Evolutionary conservation across 352 stramenopile species (phyloP).

Genomic region (Phytophthora fragariaefolia): DNA sequence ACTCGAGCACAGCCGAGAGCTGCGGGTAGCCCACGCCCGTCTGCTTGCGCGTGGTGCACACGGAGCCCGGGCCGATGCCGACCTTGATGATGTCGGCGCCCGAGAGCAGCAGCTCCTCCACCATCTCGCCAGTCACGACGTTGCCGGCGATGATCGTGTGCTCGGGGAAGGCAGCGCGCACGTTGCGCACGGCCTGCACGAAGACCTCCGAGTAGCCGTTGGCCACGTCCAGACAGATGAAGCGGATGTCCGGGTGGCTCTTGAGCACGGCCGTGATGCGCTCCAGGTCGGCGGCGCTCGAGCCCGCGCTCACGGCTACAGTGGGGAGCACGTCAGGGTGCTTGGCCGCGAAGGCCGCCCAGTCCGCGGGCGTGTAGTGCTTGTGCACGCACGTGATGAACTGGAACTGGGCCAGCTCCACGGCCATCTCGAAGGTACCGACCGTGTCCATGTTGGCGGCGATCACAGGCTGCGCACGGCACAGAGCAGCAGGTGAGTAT

Average conservation of each 20-base stretch:
- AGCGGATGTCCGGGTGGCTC: conserved; percentile 66
- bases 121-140: conserved; percentile 93
- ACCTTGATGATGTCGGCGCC: conserved; percentile 95
- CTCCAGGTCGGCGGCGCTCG: conserved; percentile 69
- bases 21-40: conserved; percentile 93
- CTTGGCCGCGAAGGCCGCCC: conserved; percentile 56
- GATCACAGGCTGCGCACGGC: conserved; percentile 74
- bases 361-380: conserved; percentile 85
- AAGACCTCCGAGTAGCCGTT: conserved; percentile 91
- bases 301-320: conserved; percentile 84
- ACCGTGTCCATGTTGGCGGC: conserved; percentile 94
- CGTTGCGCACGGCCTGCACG: conserved; percentile 77
- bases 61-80: conserved; percentile 91
- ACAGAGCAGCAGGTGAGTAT: neutral
- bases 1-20: conserved; percentile 92
- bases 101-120: conserved; percentile 91
- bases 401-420: conserved; percentile 76
- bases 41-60: conserved; percentile 94
- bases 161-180: conserved; percentile 60
- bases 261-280: conserved; percentile 72
- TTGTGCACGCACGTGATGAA: conserved; percentile 93
- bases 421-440: conserved; percentile 91
- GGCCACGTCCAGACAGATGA: conserved; percentile 92
- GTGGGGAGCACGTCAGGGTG: conserved; percentile 68
- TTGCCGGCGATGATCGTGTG: conserved; percentile 94